Evolutionary conservation across 192 early-diverging fungal genomes (phyloP).

Genomic region (Coemansia sp.): DNA sequence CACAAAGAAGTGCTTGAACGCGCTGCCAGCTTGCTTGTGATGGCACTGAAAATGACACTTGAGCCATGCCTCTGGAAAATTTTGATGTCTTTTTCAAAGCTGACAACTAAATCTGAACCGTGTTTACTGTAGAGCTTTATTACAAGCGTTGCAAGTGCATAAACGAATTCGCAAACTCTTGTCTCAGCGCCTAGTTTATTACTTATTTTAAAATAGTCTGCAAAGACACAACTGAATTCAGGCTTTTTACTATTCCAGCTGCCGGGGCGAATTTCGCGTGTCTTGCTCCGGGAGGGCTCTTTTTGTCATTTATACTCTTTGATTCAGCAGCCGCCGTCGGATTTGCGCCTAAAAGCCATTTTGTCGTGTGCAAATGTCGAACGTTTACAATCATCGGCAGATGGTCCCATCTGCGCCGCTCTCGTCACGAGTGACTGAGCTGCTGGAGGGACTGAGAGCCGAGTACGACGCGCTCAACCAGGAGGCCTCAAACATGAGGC

Average conservation of each 20-base stretch:
- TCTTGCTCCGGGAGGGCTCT: not conserved
- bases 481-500: conserved; percentile 69
- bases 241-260: not conserved
- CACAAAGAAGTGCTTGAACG: no score
- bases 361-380: conserved; percentile 56
- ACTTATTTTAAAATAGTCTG: not conserved
- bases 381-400: conserved; percentile 77
- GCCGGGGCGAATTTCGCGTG: not conserved
- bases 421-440: conserved; percentile 66
- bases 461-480: conserved; percentile 80
- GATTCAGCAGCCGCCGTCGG: not conserved
- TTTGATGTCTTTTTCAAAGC: conserved; percentile 2
- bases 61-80: conserved; percentile 2
- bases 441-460: conserved; percentile 74
- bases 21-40: no score
- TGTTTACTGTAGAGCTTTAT: not conserved
- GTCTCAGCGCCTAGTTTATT: not conserved
- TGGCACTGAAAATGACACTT: no score
- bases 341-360: conserved; percentile 2
- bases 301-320: not conserved
- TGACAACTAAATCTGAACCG: not conserved
- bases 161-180: not conserved
- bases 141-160: not conserved
- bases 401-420: conserved; percentile 68
- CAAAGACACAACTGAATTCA: not conserved